Evolutionary conservation across 2,329 filamentous ascomycete species (phyloP).

Genomic region (Macrophomina phaseolina): DNA sequence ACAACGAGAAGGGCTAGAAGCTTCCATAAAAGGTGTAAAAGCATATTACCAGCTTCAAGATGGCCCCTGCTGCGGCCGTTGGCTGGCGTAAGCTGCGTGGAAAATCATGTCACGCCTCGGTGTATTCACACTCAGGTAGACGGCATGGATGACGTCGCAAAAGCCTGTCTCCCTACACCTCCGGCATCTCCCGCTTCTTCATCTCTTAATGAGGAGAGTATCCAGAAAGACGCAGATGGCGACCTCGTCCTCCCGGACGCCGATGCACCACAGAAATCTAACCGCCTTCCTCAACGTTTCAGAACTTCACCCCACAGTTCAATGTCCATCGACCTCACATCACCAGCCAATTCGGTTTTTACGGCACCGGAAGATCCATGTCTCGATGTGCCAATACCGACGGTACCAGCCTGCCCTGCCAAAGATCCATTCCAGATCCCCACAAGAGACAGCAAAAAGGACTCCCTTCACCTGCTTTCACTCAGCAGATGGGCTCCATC

Average conservation of each 20-base stretch:
- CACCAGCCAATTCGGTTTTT: conserved; percentile 9
- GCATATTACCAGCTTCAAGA: too few species aligned
- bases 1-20: background rate
- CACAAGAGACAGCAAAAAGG: conserved; percentile 7
- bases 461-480: conserved; percentile 24
- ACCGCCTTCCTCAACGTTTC: background rate
- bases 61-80: background rate
- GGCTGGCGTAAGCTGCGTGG: too few species aligned
- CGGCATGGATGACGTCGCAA: conserved; percentile 18
- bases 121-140: conserved; percentile 11
- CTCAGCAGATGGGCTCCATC: conserved; percentile 39
- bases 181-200: background rate
- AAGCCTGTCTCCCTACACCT: background rate
- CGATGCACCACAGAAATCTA: background rate
- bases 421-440: conserved; percentile 32
- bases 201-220: background rate
- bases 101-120: background rate
- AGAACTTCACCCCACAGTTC: background rate
- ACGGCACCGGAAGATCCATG: background rate
- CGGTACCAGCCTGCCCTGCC: conserved; percentile 6
- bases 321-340: conserved; percentile 22
- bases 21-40: background rate
- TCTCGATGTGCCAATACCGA: background rate
- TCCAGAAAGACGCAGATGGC: conserved; percentile 14
- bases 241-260: conserved; percentile 25